Base-by-base conservation (phyloP, 768 basidiomycete species). In the Calocera cornea region DNA sequence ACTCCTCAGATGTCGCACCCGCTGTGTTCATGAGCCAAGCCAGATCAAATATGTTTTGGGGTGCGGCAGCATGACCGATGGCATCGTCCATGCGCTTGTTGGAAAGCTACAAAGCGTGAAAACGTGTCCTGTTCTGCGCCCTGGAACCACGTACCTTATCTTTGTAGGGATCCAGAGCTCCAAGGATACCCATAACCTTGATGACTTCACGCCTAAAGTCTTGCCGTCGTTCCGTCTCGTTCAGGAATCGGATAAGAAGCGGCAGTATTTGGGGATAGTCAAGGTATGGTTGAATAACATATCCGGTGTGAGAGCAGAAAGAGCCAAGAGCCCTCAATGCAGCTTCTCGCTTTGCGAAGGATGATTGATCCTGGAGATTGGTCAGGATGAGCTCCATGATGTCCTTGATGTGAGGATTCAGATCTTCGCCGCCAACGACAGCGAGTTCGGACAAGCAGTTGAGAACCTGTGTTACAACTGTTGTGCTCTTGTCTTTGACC, bases 401-500 rank as follows among this genome's bases (percentile, higher is more conserved):
- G 66, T 90, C 86, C 0, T 88, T 84, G 24, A 97, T 88, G 72
- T 92, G 86, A 3, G 86, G 85, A 65, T 86, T 76, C 17, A 94
- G 87, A 68, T 95, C 95, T 74, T 97, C 95, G 47, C 94, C 97
- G 11, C 92, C 94, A 40, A 97, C 94, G 65, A 87, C 87, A 5
- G 94, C 84, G 24, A 99, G 82, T 76, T 97, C 95, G 27, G 97
- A 97, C 1, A 98, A 84, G 75, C 95, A 95, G 83, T 90, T 89
- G 33, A 98, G 80, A 67, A 97, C 89, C 71, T 94, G 88, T 1
- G 95, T 89, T 0, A 95, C 91, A 33, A 99, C 94, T 11, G 88
- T 85, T 1, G 93, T 84, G 69, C 92, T 94, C 22, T 78, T 75
- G 72, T 97, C 95, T 68, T 86, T 86, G 0, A 94, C 93, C 72